phyloP scores from a whole-genome alignment of 345 rosid species.

The Zanthoxylum bungeanum region DNA sequence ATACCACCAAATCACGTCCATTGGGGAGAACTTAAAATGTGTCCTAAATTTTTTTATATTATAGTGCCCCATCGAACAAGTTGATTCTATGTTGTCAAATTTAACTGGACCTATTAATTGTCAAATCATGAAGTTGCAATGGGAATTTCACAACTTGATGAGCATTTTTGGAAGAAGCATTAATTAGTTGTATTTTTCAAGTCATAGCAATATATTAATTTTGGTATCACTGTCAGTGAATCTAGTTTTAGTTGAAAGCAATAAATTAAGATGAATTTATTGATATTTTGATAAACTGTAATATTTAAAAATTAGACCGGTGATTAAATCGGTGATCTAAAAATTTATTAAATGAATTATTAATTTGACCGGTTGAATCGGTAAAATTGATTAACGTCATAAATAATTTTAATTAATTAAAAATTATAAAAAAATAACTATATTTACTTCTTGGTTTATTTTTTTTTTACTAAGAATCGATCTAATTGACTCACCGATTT shows the following conservation, averaged over 20 bases:
- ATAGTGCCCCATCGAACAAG: neutral
- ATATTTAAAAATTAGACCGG: too few relatives aligned
- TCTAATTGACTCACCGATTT: too few relatives aligned
- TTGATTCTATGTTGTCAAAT: neutral
- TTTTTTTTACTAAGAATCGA: too few relatives aligned
- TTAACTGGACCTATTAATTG: neutral
- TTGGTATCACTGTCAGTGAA: neutral
- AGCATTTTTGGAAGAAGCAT: neutral
- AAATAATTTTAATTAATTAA: too few relatives aligned
- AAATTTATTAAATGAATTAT: too few relatives aligned
- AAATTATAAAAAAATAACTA: too few relatives aligned
- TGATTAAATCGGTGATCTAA: too few relatives aligned
- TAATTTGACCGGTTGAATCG: too few relatives aligned
- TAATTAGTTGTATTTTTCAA: neutral
- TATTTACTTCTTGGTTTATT: too few relatives aligned
- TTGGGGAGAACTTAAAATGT: conserved; percentile 10
- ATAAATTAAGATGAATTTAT: neutral
- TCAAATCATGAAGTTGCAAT: neutral
- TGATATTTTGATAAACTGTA: too few relatives aligned
- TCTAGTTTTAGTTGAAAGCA: neutral
- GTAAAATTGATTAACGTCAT: too few relatives aligned
- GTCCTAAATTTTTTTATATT: conserved; percentile 2
- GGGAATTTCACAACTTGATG: neutral
- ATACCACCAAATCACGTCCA: too few relatives aligned
- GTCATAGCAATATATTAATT: neutral